Conservation (phyloP, 2,329 filamentous ascomycete genomes). For the Domatiomyces catenatus region DNA sequence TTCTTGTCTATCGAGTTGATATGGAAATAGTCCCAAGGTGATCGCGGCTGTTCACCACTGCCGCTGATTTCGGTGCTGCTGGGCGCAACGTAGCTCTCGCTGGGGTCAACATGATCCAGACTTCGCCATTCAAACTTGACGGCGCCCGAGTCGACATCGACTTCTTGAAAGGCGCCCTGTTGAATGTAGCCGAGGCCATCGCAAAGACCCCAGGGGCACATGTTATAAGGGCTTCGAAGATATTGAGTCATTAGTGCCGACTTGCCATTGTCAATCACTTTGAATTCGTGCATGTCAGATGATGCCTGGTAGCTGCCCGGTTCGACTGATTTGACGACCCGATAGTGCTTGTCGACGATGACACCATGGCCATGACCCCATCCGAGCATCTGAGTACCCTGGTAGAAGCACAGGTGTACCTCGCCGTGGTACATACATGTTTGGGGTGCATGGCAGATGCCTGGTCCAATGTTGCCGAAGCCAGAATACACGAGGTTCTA, state of each 20-base stretch:
- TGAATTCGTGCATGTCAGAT: conserved; percentile 39
- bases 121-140: conserved; percentile 46
- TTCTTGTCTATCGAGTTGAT: conserved; percentile 31
- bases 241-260: conserved; percentile 28
- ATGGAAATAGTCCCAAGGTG: conserved; percentile 32
- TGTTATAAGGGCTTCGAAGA: conserved; percentile 31
- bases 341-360: conserved; percentile 37
- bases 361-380: conserved; percentile 38
- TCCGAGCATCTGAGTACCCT: conserved; percentile 36
- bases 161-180: conserved; percentile 38
- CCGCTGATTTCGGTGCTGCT: conserved; percentile 31
- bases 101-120: conserved; percentile 40
- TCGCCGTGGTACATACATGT: conserved; percentile 34
- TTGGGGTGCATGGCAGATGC: conserved; percentile 33
- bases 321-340: conserved; percentile 33
- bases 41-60: conserved; percentile 31
- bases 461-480: conserved; percentile 34
- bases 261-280: conserved; percentile 30
- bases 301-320: conserved; percentile 22
- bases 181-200: conserved; percentile 37
- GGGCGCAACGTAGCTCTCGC: conserved; percentile 32
- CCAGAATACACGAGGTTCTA: conserved; percentile 37
- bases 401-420: conserved; percentile 38
- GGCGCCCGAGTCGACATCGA: conserved; percentile 37
- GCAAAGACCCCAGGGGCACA: conserved; percentile 27